Percentiles rank a stretch among this genome's conserved stretches.
Conservation (phyloP, 352 stramenopile species). For the Peronospora tabacina region DNA sequence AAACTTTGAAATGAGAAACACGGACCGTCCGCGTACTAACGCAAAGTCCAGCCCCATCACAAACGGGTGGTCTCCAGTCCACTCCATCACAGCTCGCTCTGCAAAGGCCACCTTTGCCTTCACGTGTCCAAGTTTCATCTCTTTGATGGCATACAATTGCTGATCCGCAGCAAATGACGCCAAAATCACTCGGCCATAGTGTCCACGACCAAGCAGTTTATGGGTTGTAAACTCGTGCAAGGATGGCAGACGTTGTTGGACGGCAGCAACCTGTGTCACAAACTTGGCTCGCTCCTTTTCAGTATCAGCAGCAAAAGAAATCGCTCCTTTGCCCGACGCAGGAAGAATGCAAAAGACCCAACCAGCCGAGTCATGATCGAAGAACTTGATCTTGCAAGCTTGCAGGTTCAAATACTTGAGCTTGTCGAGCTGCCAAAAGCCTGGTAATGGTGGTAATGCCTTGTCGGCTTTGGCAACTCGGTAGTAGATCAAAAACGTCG, state of each 20-base stretch:
- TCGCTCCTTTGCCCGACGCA: constrained; percentile 50
- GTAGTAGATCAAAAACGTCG: constrained; percentile 79
- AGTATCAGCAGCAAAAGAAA: constrained; percentile 73
- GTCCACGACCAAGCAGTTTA: constrained; percentile 74
- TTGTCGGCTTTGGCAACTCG: constrained; percentile 58
- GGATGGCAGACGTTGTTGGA: constrained; percentile 50
- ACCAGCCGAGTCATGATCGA: constrained; percentile 72
- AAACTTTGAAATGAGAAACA: constrained; percentile 98
- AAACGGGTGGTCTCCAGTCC: constrained; percentile 89
- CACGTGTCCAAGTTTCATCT: constrained; percentile 87
- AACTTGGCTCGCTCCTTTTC: constrained; percentile 85
- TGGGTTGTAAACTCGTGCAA: constrained; percentile 73
- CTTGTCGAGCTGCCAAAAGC: constrained; percentile 22
- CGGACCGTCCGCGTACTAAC: constrained; percentile 91
- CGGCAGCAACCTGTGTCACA: constrained; percentile 36
- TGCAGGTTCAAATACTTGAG: constrained; percentile 78
- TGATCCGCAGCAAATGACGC: constrained; percentile 30
- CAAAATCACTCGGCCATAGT: constrained; percentile 82
- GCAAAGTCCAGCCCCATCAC: constrained; percentile 96
- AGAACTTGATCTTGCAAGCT: constrained; percentile 65
- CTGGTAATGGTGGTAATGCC: constrained; percentile 8
- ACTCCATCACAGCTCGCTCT: constrained; percentile 79
- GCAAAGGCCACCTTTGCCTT: constrained; percentile 84
- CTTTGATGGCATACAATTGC: constrained; percentile 79
- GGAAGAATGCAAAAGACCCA: constrained; percentile 73